These are phyloP conservation scores for Geotrichum europaeum DNA, from an alignment of 1,139 yeast species.

Conservation along the genomic window DNA sequence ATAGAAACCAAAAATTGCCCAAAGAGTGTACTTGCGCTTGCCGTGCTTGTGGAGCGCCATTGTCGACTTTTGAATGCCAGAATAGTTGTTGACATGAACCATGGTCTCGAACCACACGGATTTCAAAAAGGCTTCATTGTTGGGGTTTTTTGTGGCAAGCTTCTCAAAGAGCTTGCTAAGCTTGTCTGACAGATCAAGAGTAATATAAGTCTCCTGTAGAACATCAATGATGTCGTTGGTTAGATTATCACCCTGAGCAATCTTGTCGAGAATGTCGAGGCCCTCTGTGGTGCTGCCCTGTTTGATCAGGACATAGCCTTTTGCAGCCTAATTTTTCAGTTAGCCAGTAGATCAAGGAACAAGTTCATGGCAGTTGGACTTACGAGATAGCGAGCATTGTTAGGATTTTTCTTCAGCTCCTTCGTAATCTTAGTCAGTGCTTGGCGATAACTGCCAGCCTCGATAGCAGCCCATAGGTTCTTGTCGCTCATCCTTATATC, in stretches of 20 bases:
- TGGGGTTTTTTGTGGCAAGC: constrained; percentile 42
- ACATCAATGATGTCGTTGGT: constrained; percentile 50
- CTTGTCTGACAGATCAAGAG: constrained; percentile 15
- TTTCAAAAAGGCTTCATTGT: constrained; percentile 21
- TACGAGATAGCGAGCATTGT: constrained; percentile 44
- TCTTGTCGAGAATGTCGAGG: constrained; percentile 38
- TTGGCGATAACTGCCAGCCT: constrained; percentile 47
- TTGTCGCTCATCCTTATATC: constrained; percentile 19
- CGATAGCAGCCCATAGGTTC: constrained; percentile 42
- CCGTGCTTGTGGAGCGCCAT: constrained; percentile 26
- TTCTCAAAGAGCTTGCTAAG: constrained; percentile 42
- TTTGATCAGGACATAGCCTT: constrained; percentile 41
- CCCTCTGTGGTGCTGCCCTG: constrained; percentile 46
- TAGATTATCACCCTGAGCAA: constrained; percentile 46
- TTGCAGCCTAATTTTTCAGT: constrained; percentile 40
- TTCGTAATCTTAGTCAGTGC: constrained; percentile 49
- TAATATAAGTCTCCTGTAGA: constrained; percentile 27
- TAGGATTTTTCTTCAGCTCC: constrained; percentile 51
- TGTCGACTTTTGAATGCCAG: constrained; percentile 35
- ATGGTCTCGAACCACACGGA: constrained; percentile 33
- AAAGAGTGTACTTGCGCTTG: constrained; percentile 37
- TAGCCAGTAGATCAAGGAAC: neutral
- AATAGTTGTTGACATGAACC: constrained; percentile 29
- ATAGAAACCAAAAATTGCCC: constrained; percentile 41
- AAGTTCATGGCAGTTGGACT: constrained; percentile 12